phyloP scores from a whole-genome alignment of 2,329 filamentous ascomycete genomes.

The Alternaria sp. region DNA sequence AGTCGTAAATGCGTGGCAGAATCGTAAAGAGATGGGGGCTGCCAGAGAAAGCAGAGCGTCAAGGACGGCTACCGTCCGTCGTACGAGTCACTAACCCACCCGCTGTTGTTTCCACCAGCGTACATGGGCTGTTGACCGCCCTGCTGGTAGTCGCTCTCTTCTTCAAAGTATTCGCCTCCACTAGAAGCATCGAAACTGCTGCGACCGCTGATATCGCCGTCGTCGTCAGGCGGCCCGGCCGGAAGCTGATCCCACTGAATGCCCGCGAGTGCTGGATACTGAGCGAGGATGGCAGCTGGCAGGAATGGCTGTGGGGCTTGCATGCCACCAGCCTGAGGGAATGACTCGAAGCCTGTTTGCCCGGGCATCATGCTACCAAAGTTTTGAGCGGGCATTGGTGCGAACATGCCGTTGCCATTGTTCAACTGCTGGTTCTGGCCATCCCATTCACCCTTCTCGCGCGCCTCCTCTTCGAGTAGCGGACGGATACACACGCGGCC shows the following conservation, averaged over 20 bases:
- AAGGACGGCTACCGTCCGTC: slow-evolving; percentile 11
- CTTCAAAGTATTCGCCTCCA: slow-evolving; percentile 72
- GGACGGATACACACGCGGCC: slow-evolving; percentile 96
- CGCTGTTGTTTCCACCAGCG: slow-evolving; percentile 35
- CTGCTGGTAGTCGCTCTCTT: slow-evolving; percentile 64
- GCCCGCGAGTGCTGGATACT: slow-evolving; percentile 91
- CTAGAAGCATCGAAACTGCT: slow-evolving; percentile 80
- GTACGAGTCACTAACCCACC: slow-evolving; percentile 46
- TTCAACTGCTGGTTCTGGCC: slow-evolving; percentile 64
- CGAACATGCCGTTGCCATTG: slow-evolving; percentile 53
- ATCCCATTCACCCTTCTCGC: slow-evolving; percentile 72
- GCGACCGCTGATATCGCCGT: slow-evolving; percentile 72
- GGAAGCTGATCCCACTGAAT: slow-evolving; percentile 84
- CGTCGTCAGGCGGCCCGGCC: slow-evolving; percentile 63
- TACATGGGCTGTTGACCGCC: slow-evolving; percentile 36
- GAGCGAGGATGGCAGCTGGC: slow-evolving; percentile 86
- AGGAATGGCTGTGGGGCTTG: slow-evolving; percentile 57
- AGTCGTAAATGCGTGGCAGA: slow-evolving; percentile 14
- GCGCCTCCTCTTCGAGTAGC: slow-evolving; percentile 91
- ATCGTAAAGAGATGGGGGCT: not conserved
- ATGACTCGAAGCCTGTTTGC: slow-evolving; percentile 44
- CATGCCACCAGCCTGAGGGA: slow-evolving; percentile 32
- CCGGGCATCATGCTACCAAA: slow-evolving; percentile 43
- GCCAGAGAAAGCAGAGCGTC: not conserved
- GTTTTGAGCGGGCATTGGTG: slow-evolving; percentile 37